phyloP scores from a whole-genome alignment of 495 filamentous ascomycete species.

The Tetracladium marchalianum region DNA sequence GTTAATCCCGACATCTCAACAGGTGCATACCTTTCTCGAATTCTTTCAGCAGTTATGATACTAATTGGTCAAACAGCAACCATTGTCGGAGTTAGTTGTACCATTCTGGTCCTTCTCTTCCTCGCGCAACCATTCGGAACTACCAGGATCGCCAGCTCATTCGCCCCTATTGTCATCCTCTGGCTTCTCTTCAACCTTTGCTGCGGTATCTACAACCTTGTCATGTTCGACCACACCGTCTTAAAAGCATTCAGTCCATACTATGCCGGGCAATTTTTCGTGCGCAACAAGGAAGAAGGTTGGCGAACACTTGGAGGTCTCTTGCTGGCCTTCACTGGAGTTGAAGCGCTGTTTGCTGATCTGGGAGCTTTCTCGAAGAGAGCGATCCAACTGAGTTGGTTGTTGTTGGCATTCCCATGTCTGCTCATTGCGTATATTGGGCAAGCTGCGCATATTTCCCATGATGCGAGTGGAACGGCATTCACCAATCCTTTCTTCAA shows the following conservation, averaged over 20 bases:
- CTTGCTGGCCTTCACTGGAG: slow-evolving; percentile 62
- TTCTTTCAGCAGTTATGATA: neutral
- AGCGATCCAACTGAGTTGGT: slow-evolving; percentile 57
- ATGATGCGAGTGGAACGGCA: slow-evolving; percentile 38
- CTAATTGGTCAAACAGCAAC: slow-evolving; percentile 22
- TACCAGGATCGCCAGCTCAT: slow-evolving; percentile 50
- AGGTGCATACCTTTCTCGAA: neutral
- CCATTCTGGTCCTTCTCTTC: slow-evolving; percentile 60
- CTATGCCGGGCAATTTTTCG: slow-evolving; percentile 51
- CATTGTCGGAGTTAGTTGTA: slow-evolving; percentile 58
- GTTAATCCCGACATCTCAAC: slow-evolving; percentile 35
- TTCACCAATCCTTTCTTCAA: slow-evolving; percentile 68
- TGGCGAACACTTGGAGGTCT: slow-evolving; percentile 63
- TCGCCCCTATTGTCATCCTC: slow-evolving; percentile 63
- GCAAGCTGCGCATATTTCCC: slow-evolving; percentile 62
- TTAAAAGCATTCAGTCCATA: slow-evolving; percentile 61
- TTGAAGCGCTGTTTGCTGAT: slow-evolving; percentile 68
- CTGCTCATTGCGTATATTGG: slow-evolving; percentile 63
- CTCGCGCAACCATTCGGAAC: slow-evolving; percentile 61
- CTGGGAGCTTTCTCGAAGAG: slow-evolving; percentile 55
- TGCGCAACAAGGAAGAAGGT: slow-evolving; percentile 48
- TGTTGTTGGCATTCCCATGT: slow-evolving; percentile 54
- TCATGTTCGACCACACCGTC: slow-evolving; percentile 51
- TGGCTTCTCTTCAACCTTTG: slow-evolving; percentile 60
- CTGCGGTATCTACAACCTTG: slow-evolving; percentile 66